phyloP scores from a whole-genome alignment of 495 filamentous ascomycete genomes.

The Pseudomonodictys pantanalensis region DNA sequence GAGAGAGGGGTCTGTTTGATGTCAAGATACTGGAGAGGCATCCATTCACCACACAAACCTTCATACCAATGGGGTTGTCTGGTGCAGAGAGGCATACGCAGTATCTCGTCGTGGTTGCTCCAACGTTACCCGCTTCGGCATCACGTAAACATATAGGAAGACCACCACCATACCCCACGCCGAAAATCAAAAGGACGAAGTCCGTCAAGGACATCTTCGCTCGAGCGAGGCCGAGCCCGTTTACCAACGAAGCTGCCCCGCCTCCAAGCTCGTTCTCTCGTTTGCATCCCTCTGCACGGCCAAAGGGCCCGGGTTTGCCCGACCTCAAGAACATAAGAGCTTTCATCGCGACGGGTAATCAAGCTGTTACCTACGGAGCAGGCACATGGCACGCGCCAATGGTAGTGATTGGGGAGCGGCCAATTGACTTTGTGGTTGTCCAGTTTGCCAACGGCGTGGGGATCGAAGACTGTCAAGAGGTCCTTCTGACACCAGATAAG shows the following conservation, averaged over 20 bases:
- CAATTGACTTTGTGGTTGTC: conserved; percentile 80
- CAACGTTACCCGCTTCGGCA: conserved; percentile 47
- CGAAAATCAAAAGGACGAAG: conserved; percentile 38
- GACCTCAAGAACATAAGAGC: conserved; percentile 68
- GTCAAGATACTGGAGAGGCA: conserved; percentile 84
- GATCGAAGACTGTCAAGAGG: conserved; percentile 89
- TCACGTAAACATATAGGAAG: conserved; percentile 9
- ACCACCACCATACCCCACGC: conserved; percentile 45
- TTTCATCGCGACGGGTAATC: conserved; percentile 73
- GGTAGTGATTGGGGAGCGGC: conserved; percentile 70
- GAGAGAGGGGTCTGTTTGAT: conserved; percentile 51
- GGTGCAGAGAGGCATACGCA: conserved; percentile 38
- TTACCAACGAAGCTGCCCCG: conserved; percentile 39
- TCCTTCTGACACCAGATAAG: conserved; percentile 48
- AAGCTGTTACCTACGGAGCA: conserved; percentile 86
- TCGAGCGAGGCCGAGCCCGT: conserved; percentile 42
- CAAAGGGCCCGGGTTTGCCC: conserved; percentile 62
- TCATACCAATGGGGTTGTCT: conserved; percentile 70
- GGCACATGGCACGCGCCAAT: conserved; percentile 98
- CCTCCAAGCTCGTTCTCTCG: conserved; percentile 23
- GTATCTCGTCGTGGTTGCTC: conserved; percentile 91
- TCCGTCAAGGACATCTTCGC: conserved; percentile 38
- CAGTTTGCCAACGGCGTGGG: conserved; percentile 83
- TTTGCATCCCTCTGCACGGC: conserved; percentile 32
- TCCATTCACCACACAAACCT: conserved; percentile 90